Percentiles rank a stretch among this genome's conserved stretches.
Conservation (phyloP, 1,284 basidiomycete species). For the Inonotus obliquus region DNA sequence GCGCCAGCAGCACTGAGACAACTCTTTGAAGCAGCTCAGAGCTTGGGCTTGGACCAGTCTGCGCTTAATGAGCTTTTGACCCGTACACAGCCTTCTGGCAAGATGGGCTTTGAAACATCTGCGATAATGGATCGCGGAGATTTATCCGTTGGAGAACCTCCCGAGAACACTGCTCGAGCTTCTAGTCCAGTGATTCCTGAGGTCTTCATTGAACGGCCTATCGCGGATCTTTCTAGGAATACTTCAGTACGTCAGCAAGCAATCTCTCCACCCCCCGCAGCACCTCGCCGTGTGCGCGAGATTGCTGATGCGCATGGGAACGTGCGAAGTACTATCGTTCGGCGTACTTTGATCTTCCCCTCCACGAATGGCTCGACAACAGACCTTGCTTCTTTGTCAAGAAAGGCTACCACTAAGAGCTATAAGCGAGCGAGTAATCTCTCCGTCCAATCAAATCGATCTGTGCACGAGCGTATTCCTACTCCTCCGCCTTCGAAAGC, state of each 20-base stretch:
- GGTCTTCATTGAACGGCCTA: conserved; percentile 12
- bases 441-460: conserved; percentile 51
- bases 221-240: conserved; percentile 10
- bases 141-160: neutral
- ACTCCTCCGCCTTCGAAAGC: conserved; percentile 70
- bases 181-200: conserved; percentile 13
- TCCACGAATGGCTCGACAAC: conserved; percentile 51
- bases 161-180: neutral
- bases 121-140: neutral
- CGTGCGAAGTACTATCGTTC: conserved; percentile 50
- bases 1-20: conserved; percentile 54
- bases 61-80: conserved; percentile 65
- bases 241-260: conserved; percentile 10
- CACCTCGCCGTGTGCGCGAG: conserved; percentile 36
- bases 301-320: conserved; percentile 30
- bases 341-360: conserved; percentile 73
- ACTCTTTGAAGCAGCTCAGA: conserved; percentile 68
- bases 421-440: conserved; percentile 45
- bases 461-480: conserved; percentile 74
- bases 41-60: conserved; percentile 66
- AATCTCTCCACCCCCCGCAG: conserved; percentile 23
- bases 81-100: conserved; percentile 7
- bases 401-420: conserved; percentile 43
- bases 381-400: conserved; percentile 48
- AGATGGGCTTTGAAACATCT: neutral